A percentile compares a stretch with the other conserved stretches of the same genome.
Evolutionary conservation across 2,329 filamentous ascomycete genomes (phyloP).

Genomic region (Cadophora luteo-olivacea): DNA sequence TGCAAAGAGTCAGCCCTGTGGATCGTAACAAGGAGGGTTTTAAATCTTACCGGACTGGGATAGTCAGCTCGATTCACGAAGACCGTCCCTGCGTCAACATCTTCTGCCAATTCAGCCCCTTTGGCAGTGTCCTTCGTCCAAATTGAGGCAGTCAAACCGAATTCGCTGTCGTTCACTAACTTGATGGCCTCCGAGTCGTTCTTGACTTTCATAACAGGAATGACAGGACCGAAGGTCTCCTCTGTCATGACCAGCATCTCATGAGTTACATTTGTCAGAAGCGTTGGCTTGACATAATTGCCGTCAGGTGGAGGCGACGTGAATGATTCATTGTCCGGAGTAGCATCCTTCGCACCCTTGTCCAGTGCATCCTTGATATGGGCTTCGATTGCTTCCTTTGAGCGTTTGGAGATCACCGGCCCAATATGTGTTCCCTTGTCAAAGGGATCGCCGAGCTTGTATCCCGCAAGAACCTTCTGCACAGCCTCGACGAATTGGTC

Average conservation of each 20-base stretch:
- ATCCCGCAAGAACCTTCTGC: slow-evolving; percentile 80
- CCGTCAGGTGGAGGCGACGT: slow-evolving; percentile 74
- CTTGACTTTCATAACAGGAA: slow-evolving; percentile 87
- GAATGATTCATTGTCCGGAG: slow-evolving; percentile 83
- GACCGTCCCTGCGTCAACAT: slow-evolving; percentile 90
- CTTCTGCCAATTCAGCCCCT: slow-evolving; percentile 78
- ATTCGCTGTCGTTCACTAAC: slow-evolving; percentile 94
- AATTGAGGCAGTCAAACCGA: slow-evolving; percentile 93
- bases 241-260: slow-evolving; percentile 89
- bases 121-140: slow-evolving; percentile 88
- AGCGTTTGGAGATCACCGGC: slow-evolving; percentile 83
- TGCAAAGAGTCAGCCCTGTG: slow-evolving; percentile 48
- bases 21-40: background rate
- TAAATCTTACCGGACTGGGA: slow-evolving; percentile 80
- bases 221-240: slow-evolving; percentile 93
- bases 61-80: slow-evolving; percentile 96
- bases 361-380: slow-evolving; percentile 84
- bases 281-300: slow-evolving; percentile 87
- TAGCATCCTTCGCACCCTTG: slow-evolving; percentile 84
- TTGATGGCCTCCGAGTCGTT: slow-evolving; percentile 80
- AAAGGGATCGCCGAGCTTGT: slow-evolving; percentile 88
- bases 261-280: slow-evolving; percentile 81
- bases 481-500: slow-evolving; percentile 81
- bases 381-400: slow-evolving; percentile 75
- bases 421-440: slow-evolving; percentile 82